Base-by-base conservation (phyloP, 2,329 filamentous ascomycete species). In the Verticillium albo-atrum region DNA sequence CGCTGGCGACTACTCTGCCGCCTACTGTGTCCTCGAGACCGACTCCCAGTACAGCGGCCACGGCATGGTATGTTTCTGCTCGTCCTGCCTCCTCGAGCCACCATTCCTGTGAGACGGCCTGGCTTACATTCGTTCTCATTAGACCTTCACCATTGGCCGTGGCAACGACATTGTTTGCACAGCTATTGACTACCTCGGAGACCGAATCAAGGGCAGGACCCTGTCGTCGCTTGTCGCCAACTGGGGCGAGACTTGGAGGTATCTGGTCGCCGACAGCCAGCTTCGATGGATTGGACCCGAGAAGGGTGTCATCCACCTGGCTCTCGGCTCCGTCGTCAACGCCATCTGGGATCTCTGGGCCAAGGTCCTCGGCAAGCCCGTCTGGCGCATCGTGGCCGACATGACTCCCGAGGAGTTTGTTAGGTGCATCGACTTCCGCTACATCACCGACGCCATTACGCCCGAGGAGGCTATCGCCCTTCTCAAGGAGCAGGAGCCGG, bases 281-380 rank as follows among this genome's bases (percentile, higher is more conserved):
- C 82, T 96, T 58, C 90, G 92, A 60, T 97, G 93, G 92, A 95
- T 97, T 70, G 92, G 92, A 0, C 92, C 92, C 0, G 92, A 97
- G 70, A 97, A 97, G 77, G 92, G 92, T 61, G 92, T 97, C 52
- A 96, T 96, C 67, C 92, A 97, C 75, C 89, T 97, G 7, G 92
- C 92, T 1, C 86, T 97, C 12, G 92, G 91, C 30, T 90, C 92
- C 51, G 89, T 96, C 17, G 90, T 96, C 67, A 97, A 97, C 73
- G 92, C 92, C 17, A 82, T 96, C 68, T 97, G 92, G 92, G 92
- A 97, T 74, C 84, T 97, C n/a, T 96, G 92, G 92, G 92, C 91
- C 58, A 96, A 96, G 79, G 83, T 83, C 2, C 84, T 95, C 35
- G 82, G 84, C 64, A 96, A 97, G 79, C 93, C 92, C 3, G 91